phyloP scores from a whole-genome alignment of 345 rosid genomes.

The Eucalyptus polyanthemos region DNA sequence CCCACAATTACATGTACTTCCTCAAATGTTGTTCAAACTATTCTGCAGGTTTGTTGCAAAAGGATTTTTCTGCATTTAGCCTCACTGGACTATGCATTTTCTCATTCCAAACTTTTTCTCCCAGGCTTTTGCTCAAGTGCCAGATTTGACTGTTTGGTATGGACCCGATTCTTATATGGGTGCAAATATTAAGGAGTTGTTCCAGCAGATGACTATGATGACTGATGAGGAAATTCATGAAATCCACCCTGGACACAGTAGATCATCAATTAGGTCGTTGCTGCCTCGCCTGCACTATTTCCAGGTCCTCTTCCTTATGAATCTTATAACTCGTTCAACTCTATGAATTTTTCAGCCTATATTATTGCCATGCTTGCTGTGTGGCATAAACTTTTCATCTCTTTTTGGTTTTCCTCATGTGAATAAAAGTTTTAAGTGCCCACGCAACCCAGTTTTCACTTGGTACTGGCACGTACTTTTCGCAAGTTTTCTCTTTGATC shows the following conservation, averaged over 20 bases:
- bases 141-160: slow-evolving; percentile 68
- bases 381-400: not conserved
- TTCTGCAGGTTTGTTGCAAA: slow-evolving; percentile 58
- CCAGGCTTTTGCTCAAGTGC: slow-evolving; percentile 84
- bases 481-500: not conserved
- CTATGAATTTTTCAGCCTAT: not conserved
- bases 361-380: not conserved
- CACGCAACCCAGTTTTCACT: not conserved
- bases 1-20: slow-evolving; percentile 98
- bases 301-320: slow-evolving; percentile 31
- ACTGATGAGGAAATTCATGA: slow-evolving; percentile 78
- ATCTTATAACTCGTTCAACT: not conserved
- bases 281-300: slow-evolving; percentile 62
- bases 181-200: slow-evolving; percentile 76
- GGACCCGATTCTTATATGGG: slow-evolving; percentile 99
- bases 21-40: slow-evolving; percentile 88
- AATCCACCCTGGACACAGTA: slow-evolving; percentile 61
- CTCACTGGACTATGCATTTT: not conserved
- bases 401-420: not conserved
- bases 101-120: not conserved
- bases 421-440: not conserved
- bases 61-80: not conserved
- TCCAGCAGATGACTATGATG: slow-evolving; percentile 83
- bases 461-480: not conserved
- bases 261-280: slow-evolving; percentile 52